phyloP scores from a whole-genome alignment of 2,329 filamentous ascomycete genomes.

The Ophiostoma pallidulum region DNA sequence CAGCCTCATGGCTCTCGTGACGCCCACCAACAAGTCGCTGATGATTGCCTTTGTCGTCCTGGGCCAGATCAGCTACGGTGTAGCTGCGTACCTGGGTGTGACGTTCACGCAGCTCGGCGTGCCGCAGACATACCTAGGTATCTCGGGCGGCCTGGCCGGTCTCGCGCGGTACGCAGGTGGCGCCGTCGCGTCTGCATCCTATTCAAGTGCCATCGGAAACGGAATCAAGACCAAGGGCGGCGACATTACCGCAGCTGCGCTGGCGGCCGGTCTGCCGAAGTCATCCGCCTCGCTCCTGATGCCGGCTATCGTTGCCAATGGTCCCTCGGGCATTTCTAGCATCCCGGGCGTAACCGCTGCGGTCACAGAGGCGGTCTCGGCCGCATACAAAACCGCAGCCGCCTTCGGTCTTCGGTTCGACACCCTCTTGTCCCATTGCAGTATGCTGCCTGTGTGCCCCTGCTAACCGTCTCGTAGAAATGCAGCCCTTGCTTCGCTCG shows the following conservation, averaged over 20 bases:
- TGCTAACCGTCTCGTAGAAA: background rate
- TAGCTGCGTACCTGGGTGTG: constrained; percentile 15
- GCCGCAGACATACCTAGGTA: constrained; percentile 15
- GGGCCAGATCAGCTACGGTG: background rate
- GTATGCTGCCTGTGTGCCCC: background rate
- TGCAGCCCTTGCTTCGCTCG: background rate
- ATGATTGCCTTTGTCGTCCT: background rate
- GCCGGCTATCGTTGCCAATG: background rate
- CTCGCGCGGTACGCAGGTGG: background rate
- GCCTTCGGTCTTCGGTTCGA: background rate
- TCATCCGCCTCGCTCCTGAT: background rate
- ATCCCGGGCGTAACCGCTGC: background rate
- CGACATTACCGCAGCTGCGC: background rate
- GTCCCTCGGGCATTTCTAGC: background rate
- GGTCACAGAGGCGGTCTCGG: background rate
- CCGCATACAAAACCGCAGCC: background rate
- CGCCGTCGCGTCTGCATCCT: background rate
- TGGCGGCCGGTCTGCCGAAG: background rate
- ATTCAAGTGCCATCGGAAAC: background rate
- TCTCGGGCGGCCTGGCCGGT: background rate
- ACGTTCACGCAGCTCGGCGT: constrained; percentile 26
- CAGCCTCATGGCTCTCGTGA: constrained; percentile 32
- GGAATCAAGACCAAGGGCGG: background rate
- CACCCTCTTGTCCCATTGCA: background rate
- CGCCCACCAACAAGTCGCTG: constrained; percentile 31